Evolutionary conservation across 305 asterid genomes (phyloP).

Genomic region (Striga hermonthica): DNA sequence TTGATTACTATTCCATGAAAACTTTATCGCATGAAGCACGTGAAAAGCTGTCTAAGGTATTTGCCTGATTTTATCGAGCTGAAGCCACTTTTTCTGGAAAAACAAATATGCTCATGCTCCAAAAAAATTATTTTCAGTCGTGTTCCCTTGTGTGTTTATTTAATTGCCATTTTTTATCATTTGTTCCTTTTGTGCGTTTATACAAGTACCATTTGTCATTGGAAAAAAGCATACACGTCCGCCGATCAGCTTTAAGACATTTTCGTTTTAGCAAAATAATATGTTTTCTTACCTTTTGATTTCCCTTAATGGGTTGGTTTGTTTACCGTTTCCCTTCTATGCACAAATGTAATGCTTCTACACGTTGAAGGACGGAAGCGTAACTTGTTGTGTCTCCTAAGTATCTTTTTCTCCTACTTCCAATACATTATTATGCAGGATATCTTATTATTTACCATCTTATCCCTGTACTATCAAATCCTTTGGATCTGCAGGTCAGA

Average conservation of each 20-base stretch:
- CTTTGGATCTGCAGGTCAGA: slow-evolving; percentile 57
- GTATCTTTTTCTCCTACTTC: too few relatives aligned
- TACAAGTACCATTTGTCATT: background rate
- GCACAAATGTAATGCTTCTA: too few relatives aligned
- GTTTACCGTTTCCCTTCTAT: too few relatives aligned
- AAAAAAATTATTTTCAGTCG: background rate
- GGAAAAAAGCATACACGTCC: background rate
- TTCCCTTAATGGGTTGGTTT: too few relatives aligned
- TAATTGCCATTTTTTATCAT: background rate
- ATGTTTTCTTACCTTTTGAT: too few relatives aligned
- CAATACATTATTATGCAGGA: background rate
- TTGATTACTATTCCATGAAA: slow-evolving; percentile 74
- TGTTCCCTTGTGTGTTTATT: background rate
- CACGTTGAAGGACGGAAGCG: too few relatives aligned
- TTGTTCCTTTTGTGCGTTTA: too few relatives aligned
- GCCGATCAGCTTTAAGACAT: too few relatives aligned
- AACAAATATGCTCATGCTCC: background rate
- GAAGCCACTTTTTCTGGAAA: background rate
- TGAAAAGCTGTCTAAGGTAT: slow-evolving; percentile 92
- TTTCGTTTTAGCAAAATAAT: too few relatives aligned
- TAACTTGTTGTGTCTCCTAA: too few relatives aligned
- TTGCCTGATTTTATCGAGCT: slow-evolving; percentile 10
- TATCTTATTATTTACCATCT: background rate
- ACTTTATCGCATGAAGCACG: slow-evolving; percentile 92
- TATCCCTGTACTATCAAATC: background rate